Evolutionary conservation across 345 rosid species (phyloP).

Genomic region (Schrenkiella parvula): DNA sequence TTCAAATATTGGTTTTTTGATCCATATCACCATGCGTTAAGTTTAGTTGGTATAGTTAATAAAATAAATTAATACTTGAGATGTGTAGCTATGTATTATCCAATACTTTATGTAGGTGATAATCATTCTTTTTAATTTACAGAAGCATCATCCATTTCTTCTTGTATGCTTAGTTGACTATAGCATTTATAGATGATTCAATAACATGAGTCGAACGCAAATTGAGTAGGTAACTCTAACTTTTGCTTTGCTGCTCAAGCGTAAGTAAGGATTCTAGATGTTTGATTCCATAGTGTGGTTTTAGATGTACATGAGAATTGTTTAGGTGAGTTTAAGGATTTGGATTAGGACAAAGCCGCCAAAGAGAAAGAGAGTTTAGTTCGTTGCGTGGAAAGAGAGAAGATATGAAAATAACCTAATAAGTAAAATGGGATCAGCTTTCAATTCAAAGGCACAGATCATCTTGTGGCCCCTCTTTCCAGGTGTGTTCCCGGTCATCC

Average conservation of each 20-base stretch:
- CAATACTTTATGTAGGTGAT: not conserved
- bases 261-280: too few relatives aligned
- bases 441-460: conserved; percentile 15
- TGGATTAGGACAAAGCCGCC: conserved; percentile 20
- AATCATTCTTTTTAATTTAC: too few relatives aligned
- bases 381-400: conserved; percentile 14
- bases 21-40: not conserved
- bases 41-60: not conserved
- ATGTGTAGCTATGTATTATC: not conserved
- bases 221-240: too few relatives aligned
- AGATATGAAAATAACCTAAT: not conserved
- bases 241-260: too few relatives aligned
- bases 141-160: not conserved
- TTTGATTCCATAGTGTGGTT: too few relatives aligned
- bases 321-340: not conserved
- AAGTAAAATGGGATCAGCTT: not conserved
- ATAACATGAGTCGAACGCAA: too few relatives aligned
- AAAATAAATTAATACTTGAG: not conserved
- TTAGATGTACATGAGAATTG: not conserved
- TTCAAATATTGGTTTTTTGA: not conserved
- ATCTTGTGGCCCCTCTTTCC: not conserved
- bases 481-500: conserved; percentile 17
- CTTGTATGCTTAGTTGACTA: not conserved
- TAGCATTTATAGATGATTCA: not conserved
- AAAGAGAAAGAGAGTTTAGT: conserved; percentile 8